A percentile compares a stretch with the other conserved stretches of the same genome.
Conservation (phyloP, 805 yeast genomes). For the Tetrapisispora iriomotensis region DNA sequence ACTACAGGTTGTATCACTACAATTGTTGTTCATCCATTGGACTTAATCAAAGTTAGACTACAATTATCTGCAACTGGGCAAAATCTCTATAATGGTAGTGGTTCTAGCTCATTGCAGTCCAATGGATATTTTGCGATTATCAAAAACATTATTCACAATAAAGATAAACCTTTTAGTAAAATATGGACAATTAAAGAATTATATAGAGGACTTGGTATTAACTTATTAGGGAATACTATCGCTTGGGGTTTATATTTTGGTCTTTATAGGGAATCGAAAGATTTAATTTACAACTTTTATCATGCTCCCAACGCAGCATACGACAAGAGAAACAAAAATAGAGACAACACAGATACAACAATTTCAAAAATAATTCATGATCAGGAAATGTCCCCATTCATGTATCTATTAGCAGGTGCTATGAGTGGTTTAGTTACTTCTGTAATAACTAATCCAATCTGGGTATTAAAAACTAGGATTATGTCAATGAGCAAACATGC, state of each 20-base stretch:
- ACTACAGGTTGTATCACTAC: constrained; percentile 79
- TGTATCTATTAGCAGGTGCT: constrained; percentile 47
- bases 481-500: constrained; percentile 37
- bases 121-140: constrained; percentile 22
- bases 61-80: constrained; percentile 44
- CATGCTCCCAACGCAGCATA: constrained; percentile 8
- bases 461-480: constrained; percentile 91
- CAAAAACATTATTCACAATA: constrained; percentile 15
- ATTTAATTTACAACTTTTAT: constrained; percentile 14
- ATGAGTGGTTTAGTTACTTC: constrained; percentile 71
- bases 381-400: constrained; percentile 31
- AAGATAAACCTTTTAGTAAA: neutral
- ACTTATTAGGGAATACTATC: constrained; percentile 68
- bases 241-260: constrained; percentile 90
- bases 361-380: constrained; percentile 17
- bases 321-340: neutral
- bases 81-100: neutral
- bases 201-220: constrained; percentile 75
- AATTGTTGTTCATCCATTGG: constrained; percentile 77
- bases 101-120: constrained; percentile 8
- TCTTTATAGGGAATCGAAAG: constrained; percentile 57
- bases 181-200: constrained; percentile 23
- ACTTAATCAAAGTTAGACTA: constrained; percentile 70
- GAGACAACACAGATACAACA: constrained; percentile 3
- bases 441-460: constrained; percentile 77